These are phyloP conservation scores for Kuraishia floccosa DNA, from an alignment of 805 yeast species.

Conservation along the genomic window DNA sequence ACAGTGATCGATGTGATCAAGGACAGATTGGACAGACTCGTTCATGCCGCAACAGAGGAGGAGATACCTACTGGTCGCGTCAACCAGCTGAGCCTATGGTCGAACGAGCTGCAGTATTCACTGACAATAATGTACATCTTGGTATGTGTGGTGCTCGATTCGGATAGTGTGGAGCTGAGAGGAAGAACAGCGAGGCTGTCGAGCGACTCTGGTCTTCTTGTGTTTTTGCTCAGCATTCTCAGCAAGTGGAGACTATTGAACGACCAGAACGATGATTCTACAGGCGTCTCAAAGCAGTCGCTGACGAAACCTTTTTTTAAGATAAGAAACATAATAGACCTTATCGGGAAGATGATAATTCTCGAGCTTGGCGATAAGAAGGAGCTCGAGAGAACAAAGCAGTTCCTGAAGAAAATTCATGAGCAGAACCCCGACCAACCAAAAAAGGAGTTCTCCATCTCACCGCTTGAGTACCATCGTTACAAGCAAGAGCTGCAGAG, in stretches of 20 bases:
- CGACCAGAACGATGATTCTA: slow-evolving; percentile 10
- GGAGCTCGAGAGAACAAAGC: slow-evolving; percentile 29
- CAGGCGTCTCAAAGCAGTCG: slow-evolving; percentile 9
- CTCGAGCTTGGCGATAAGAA: slow-evolving; percentile 52
- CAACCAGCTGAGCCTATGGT: slow-evolving; percentile 2
- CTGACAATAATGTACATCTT: slow-evolving; percentile 14
- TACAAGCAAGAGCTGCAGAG: slow-evolving; percentile 65
- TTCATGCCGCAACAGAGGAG: too few relatives aligned
- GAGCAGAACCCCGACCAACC: slow-evolving; percentile 11
- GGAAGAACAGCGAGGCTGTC: slow-evolving; percentile 6
- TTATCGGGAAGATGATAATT: slow-evolving; percentile 41
- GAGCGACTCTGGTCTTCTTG: slow-evolving; percentile 25
- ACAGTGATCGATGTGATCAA: too few relatives aligned
- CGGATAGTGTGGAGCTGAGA: not conserved
- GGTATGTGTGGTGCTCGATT: slow-evolving; percentile 5
- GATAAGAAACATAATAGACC: slow-evolving; percentile 41
- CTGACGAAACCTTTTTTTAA: slow-evolving; percentile 21
- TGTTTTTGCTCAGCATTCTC: slow-evolving; percentile 32
- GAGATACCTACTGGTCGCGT: not conserved
- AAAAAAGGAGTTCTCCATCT: slow-evolving; percentile 32
- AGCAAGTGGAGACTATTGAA: slow-evolving; percentile 59
- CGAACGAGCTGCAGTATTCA: slow-evolving; percentile 16
- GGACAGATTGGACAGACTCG: too few relatives aligned
- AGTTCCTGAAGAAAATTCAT: slow-evolving; percentile 30
- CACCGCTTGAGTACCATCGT: slow-evolving; percentile 79